Evolutionary conservation across 768 basidiomycete species (phyloP).

Genomic region (Russula compacta): DNA sequence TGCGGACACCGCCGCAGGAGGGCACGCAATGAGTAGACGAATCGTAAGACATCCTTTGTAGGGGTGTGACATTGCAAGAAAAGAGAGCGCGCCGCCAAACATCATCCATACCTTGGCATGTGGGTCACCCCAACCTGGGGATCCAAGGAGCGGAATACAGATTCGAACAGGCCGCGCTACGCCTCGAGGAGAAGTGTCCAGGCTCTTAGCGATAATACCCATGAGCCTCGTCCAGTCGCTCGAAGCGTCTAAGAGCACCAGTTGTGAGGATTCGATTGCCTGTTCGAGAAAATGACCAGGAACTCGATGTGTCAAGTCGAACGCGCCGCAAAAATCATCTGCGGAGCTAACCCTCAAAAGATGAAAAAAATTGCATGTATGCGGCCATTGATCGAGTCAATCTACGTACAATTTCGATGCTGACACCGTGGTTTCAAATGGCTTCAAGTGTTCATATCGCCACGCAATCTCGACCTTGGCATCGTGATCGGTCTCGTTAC

Average conservation of each 20-base stretch:
- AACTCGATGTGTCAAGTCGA: conserved; percentile 64
- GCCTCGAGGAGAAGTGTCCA: conserved; percentile 15
- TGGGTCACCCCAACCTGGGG: conserved; percentile 62
- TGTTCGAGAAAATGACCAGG: conserved; percentile 38
- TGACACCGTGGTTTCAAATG: conserved; percentile 77
- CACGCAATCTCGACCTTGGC: conserved; percentile 91
- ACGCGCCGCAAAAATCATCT: conserved; percentile 57
- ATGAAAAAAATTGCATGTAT: conserved; percentile 1
- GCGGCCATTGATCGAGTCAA: background rate
- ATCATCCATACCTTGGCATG: conserved; percentile 39
- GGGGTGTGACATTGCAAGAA: conserved; percentile 8
- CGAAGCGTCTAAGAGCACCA: conserved; percentile 8
- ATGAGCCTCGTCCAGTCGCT: conserved; percentile 1
- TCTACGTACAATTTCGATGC: conserved; percentile 39
- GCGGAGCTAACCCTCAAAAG: conserved; percentile 31
- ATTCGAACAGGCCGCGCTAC: conserved; percentile 8
- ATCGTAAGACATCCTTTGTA: conserved; percentile 55
- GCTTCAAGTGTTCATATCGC: conserved; percentile 92
- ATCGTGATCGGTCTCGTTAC: conserved; percentile 30
- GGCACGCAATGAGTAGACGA: conserved; percentile 59
- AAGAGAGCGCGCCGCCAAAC: background rate
- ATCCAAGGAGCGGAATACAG: conserved; percentile 19
- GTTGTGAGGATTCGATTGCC: conserved; percentile 8
- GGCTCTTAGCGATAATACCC: conserved; percentile 6
- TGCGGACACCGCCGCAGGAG: conserved; percentile 48